phyloP scores from a whole-genome alignment of 108 stramenopile genomes.

The Cyclotella choctawhatcheeana region DNA sequence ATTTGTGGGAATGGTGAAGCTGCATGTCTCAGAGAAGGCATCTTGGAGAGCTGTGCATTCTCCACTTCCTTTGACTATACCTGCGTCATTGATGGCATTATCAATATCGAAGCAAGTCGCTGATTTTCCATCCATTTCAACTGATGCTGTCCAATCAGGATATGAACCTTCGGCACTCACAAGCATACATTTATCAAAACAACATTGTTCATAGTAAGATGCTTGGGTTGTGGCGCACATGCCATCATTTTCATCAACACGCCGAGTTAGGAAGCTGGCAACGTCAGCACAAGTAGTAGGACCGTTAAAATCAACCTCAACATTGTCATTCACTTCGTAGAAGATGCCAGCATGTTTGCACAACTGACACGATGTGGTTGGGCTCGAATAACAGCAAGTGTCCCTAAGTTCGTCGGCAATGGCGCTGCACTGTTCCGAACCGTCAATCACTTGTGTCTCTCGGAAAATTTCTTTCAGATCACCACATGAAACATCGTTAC shows the following conservation, averaged over 20 bases:
- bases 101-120: constrained; percentile 51
- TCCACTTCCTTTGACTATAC: constrained; percentile 35
- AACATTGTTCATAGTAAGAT: constrained; percentile 45
- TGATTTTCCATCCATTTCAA: constrained; percentile 48
- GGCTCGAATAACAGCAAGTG: constrained; percentile 49
- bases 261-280: constrained; percentile 45
- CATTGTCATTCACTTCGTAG: constrained; percentile 46
- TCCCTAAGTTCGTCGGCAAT: constrained; percentile 23
- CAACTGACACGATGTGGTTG: constrained; percentile 50
- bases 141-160: constrained; percentile 51
- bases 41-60: constrained; percentile 43
- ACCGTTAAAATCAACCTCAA: constrained; percentile 49
- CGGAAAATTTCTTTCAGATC: constrained; percentile 53
- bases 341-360: constrained; percentile 42
- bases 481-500: constrained; percentile 45
- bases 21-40: constrained; percentile 46
- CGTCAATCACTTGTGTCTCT: constrained; percentile 28
- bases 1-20: constrained; percentile 40
- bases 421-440: constrained; percentile 30
- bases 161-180: constrained; percentile 32
- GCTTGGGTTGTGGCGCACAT: constrained; percentile 41
- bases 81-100: constrained; percentile 42
- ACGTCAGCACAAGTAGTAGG: constrained; percentile 51
- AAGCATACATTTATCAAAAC: constrained; percentile 46
- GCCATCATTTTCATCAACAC: constrained; percentile 44